Evolutionary conservation across 1,139 yeast species (phyloP).

Genomic region (Arxiozyma slooffiae): DNA sequence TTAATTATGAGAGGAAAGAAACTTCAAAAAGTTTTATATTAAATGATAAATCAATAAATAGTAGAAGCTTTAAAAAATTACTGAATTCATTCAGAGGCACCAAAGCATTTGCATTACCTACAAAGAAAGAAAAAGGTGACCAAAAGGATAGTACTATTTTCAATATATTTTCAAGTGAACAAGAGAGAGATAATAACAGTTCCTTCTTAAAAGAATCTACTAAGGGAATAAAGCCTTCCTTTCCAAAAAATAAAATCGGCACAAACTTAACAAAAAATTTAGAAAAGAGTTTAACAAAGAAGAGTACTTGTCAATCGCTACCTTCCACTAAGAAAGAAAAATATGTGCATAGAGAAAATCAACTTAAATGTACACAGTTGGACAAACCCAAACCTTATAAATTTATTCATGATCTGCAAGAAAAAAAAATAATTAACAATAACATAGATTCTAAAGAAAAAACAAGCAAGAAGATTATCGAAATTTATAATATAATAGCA

Average conservation of each 20-base stretch:
- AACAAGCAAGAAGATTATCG: slow-evolving; percentile 4
- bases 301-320: background rate
- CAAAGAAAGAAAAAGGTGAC: background rate
- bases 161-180: background rate
- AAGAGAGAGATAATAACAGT: background rate
- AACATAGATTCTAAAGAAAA: background rate
- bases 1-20: background rate
- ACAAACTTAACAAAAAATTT: background rate
- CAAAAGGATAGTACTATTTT: background rate
- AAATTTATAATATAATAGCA: slow-evolving; percentile 2
- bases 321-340: background rate
- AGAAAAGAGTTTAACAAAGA: too few relatives aligned
- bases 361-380: background rate
- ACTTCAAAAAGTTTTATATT: too few relatives aligned
- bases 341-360: background rate
- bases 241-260: background rate
- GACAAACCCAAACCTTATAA: slow-evolving; percentile 7
- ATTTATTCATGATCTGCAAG: slow-evolving; percentile 10
- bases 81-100: background rate
- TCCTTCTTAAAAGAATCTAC: background rate
- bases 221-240: background rate
- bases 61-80: background rate
- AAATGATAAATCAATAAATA: background rate
- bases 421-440: slow-evolving; percentile 4
- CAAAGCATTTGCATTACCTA: background rate